Conservation (phyloP, 192 early-diverging fungal species). For the Mycoemilia scoparia region DNA sequence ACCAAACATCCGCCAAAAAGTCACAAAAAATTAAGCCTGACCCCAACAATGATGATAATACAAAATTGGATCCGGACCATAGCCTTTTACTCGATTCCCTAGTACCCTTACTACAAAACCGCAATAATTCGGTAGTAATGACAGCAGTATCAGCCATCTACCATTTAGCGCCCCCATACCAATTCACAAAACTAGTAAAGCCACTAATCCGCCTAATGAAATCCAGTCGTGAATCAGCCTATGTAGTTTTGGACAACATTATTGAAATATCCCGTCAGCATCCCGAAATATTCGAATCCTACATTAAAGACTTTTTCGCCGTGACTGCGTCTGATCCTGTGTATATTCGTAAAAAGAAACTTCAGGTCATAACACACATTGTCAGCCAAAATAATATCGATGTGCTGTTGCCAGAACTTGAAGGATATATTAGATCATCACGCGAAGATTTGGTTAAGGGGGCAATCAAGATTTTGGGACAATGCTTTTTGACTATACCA, state of each 20-base stretch:
- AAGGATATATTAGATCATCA: conserved; percentile 19
- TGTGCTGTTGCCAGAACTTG: conserved; percentile 53
- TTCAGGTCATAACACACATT: conserved; percentile 62
- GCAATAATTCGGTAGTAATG: conserved; percentile 68
- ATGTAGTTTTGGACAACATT: conserved; percentile 59
- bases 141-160: conserved; percentile 45
- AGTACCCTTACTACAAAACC: conserved; percentile 56
- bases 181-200: conserved; percentile 37
- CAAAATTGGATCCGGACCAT: conserved; percentile 63
- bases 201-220: conserved; percentile 63
- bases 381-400: conserved; percentile 47
- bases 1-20: neutral
- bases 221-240: conserved; percentile 55
- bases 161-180: conserved; percentile 39
- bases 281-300: conserved; percentile 50
- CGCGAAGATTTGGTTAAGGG: conserved; percentile 45
- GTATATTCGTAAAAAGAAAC: conserved; percentile 62
- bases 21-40: no score
- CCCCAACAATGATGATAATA: conserved; percentile 2
- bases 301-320: conserved; percentile 65
- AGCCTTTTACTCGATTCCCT: conserved; percentile 45
- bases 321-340: conserved; percentile 55
- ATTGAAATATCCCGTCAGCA: conserved; percentile 45
- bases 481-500: conserved; percentile 39
- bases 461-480: conserved; percentile 42